Evolutionary conservation across 2,329 filamentous ascomycete species (phyloP).

Genomic region (Beauveria australis): DNA sequence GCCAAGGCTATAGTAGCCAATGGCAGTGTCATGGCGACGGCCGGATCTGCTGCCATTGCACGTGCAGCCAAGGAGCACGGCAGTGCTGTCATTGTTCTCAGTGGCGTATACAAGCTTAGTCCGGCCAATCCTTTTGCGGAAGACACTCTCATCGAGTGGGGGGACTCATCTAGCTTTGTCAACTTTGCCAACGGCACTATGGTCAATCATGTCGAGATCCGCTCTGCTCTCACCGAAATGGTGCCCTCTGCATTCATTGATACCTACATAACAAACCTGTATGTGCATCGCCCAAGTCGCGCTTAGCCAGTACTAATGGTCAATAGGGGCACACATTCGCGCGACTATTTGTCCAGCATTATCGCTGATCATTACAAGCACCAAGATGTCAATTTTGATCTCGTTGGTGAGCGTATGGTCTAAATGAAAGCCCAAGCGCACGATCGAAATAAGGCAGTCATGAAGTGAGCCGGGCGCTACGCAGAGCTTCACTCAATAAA

Average conservation of each 20-base stretch:
- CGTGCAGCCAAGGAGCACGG: constrained; percentile 75
- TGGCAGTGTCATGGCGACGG: constrained; percentile 74
- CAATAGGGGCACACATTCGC: constrained; percentile 55
- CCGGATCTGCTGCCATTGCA: constrained; percentile 76
- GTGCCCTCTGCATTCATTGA: constrained; percentile 69
- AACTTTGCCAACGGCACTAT: constrained; percentile 72
- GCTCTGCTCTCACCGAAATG: constrained; percentile 75
- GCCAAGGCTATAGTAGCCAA: constrained; percentile 84
- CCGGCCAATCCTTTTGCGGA: constrained; percentile 81
- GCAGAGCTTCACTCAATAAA: background rate
- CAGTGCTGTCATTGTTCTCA: constrained; percentile 80
- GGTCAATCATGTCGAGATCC: constrained; percentile 68
- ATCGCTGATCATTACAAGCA: constrained; percentile 68
- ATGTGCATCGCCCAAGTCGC: constrained; percentile 20
- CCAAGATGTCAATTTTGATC: constrained; percentile 59
- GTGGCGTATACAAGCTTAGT: constrained; percentile 88
- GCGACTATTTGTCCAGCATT: constrained; percentile 64
- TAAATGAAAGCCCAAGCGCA: background rate
- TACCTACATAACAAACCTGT: constrained; percentile 74
- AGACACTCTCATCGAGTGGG: constrained; percentile 77
- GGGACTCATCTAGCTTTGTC: constrained; percentile 68
- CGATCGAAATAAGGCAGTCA: no score
- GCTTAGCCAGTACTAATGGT: constrained; percentile 3
- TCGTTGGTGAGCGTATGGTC: constrained; percentile 23
- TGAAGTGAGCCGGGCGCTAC: background rate